Conservation (phyloP, 306 rosid species). For the Acacia confusa region DNA sequence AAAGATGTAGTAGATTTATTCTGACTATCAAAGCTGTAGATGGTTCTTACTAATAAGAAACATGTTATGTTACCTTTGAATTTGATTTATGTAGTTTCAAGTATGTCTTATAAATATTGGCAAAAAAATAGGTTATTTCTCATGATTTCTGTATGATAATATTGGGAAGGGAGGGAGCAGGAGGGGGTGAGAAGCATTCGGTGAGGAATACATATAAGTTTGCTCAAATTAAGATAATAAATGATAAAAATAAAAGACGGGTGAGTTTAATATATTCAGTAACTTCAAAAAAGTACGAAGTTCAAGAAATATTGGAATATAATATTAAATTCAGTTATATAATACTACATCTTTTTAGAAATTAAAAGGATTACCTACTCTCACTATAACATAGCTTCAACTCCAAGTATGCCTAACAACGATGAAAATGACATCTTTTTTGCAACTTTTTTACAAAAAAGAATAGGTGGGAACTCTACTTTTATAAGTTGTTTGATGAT, state of each 20-base stretch:
- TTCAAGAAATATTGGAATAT: not conserved
- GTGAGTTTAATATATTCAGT: not conserved
- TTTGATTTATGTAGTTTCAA: not conserved
- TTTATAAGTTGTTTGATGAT: not conserved
- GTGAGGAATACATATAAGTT: not conserved
- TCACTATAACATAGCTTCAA: not conserved
- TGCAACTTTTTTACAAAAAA: not conserved
- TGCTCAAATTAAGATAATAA: not conserved
- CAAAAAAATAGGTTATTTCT: not conserved
- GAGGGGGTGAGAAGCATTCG: not conserved
- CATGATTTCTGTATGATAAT: too few relatives aligned
- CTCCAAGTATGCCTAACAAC: not conserved
- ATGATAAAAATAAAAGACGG: not conserved
- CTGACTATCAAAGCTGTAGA: not conserved
- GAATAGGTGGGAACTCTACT: too few relatives aligned
- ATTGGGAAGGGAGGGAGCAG: too few relatives aligned
- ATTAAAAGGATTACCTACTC: not conserved
- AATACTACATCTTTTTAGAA: not conserved
- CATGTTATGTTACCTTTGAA: not conserved
- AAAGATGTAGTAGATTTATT: not conserved
- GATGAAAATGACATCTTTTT: not conserved
- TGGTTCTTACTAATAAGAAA: not conserved
- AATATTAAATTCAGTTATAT: not conserved
- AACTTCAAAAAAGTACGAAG: not conserved
- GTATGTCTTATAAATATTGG: not conserved